phyloP scores from a whole-genome alignment of 2,329 filamentous ascomycete genomes.

The Arachnomyces sp. region DNA sequence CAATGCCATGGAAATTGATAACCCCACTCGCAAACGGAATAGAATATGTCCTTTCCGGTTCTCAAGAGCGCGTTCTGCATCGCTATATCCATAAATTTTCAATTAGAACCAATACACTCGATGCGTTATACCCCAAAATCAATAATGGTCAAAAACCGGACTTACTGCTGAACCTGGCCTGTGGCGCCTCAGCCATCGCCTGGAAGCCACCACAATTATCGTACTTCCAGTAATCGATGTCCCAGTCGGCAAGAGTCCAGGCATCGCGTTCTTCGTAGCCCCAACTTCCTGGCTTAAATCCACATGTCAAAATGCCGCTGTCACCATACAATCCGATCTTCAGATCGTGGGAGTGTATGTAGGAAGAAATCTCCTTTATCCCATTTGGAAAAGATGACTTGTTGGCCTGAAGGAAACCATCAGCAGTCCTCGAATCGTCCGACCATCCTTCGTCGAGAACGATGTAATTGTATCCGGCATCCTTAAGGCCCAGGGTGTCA shows the following conservation, averaged over 20 bases:
- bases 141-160: no score
- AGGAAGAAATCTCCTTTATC: constrained; percentile 43
- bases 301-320: constrained; percentile 23
- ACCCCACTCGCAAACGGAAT: constrained; percentile 46
- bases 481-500: constrained; percentile 3
- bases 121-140: no score
- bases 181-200: constrained; percentile 21
- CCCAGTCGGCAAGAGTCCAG: constrained; percentile 47
- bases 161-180: constrained; percentile 24
- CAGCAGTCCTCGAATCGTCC: constrained; percentile 13
- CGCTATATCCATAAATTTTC: constrained; percentile 3
- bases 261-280: constrained; percentile 51
- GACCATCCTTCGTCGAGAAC: constrained; percentile 38
- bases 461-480: constrained; percentile 22
- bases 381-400: constrained; percentile 42
- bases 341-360: constrained; percentile 46
- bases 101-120: no score
- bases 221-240: constrained; percentile 49
- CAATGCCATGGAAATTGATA: constrained; percentile 39
- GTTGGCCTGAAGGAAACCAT: constrained; percentile 26
- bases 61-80: constrained; percentile 43
- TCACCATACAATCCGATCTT: constrained; percentile 52
- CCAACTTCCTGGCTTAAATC: constrained; percentile 38
- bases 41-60: constrained; percentile 39
- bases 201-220: constrained; percentile 41